Base-by-base conservation (phyloP, 768 basidiomycete species). In the Rhodosporidiobolus odoratus region DNA sequence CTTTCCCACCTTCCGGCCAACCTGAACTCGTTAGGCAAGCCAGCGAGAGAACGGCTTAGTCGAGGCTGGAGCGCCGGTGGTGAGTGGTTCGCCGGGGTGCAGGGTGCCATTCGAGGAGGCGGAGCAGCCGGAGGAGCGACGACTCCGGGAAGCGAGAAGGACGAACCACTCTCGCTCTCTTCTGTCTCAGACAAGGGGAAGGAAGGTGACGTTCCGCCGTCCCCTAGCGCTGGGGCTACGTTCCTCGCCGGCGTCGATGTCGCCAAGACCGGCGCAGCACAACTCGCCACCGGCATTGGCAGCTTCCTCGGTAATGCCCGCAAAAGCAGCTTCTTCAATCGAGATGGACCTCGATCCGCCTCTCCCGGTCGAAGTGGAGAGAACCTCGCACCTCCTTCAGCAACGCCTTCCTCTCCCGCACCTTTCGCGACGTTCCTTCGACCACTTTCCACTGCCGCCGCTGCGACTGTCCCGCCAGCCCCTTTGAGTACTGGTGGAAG, bases 11-110 rank as follows among this genome's bases (percentile, higher is more conserved):
- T 53, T 13, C 54, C 54, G 34, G 54, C 54, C 16, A 91, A 93
- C 75, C 85, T 83, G 0, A 85, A 83, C 12, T 88, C 50, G 52
- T 45, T 63, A n/a, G 50, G 50, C 25, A 57, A 47, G 45, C 57
- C 57, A 30, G 64, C 64, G 64, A 32, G 64, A 34, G 64, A 65
- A 37, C 56, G 64, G 25, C 56, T 65, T 21, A 35, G 32, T 25
- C 35, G 43, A 12, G 64, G 64, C 5, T 47, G 43, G 56, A 27
- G 13, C 16, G 38, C 25, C 15, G 64, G 64, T 0, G 25, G 50
- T 12, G 52, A 63, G 27, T 57, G 54, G 64, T 43, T 65, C 27
- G 64, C 57, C 16, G 54, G 38, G 1, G 16, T 58, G 4, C 25
- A 43, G 54, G 64, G 56, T 32, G 54, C 57, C 40, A 16, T 32